Percentiles rank a stretch among this genome's conserved stretches.
Evolutionary conservation across 768 basidiomycete genomes (phyloP).

Genomic region (Multifurca ochricompacta): DNA sequence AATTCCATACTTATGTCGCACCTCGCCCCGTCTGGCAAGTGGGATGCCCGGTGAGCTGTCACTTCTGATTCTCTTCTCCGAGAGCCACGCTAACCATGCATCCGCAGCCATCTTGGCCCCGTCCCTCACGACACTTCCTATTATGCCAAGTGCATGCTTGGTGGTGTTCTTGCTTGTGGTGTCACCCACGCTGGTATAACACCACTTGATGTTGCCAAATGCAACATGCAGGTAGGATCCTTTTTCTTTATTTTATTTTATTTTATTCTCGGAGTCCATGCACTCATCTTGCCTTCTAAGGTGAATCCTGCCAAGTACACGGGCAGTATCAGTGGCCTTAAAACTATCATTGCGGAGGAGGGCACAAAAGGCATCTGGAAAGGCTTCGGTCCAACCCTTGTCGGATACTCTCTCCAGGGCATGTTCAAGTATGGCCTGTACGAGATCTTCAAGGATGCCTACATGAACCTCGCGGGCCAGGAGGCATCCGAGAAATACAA

Average conservation of each 20-base stretch:
- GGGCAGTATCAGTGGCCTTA: constrained; percentile 54
- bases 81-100: neutral
- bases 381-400: constrained; percentile 85
- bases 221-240: constrained; percentile 76
- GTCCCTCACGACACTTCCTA: constrained; percentile 68
- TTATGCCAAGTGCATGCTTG: constrained; percentile 83
- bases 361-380: constrained; percentile 87
- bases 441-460: constrained; percentile 90
- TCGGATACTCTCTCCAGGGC: constrained; percentile 94
- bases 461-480: constrained; percentile 86
- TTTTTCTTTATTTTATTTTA: no score
- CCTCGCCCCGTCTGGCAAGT: constrained; percentile 47
- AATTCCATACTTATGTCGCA: constrained; percentile 39
- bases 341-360: constrained; percentile 68
- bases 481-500: constrained; percentile 75
- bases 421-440: constrained; percentile 99
- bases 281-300: constrained; percentile 31
- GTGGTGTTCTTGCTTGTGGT: constrained; percentile 83
- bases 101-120: constrained; percentile 52
- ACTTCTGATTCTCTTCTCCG: constrained; percentile 11
- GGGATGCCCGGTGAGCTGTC: constrained; percentile 59
- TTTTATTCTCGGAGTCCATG: neutral
- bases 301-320: constrained; percentile 72
- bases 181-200: constrained; percentile 83
- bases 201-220: constrained; percentile 82